A percentile compares a stretch with the other conserved stretches of the same genome.
Conservation (phyloP, 108 stramenopile species). For the Stephanodiscus triporus region DNA sequence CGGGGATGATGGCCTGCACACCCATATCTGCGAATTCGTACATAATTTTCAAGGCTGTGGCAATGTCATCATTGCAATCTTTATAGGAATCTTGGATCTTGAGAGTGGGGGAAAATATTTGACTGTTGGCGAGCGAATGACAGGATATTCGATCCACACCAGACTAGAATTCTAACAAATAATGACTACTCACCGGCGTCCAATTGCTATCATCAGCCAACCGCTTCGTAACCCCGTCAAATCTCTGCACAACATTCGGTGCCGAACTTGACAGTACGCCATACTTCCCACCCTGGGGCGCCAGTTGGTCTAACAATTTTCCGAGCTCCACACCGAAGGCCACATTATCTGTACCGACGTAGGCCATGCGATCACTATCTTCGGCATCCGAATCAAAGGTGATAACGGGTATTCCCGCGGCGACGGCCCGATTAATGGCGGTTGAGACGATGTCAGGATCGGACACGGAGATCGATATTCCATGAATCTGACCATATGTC, state of each 20-base stretch:
- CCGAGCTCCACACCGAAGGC: constrained; percentile 39
- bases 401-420: constrained; percentile 24
- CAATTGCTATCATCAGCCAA: constrained; percentile 7
- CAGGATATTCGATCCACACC: too few species aligned
- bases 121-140: too few species aligned
- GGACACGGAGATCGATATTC: constrained; percentile 10
- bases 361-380: constrained; percentile 27
- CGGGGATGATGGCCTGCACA: constrained; percentile 18
- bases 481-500: not conserved
- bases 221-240: constrained; percentile 16
- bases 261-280: constrained; percentile 8
- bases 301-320: constrained; percentile 32
- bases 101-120: too few species aligned
- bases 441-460: not conserved
- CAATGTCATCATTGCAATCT: constrained; percentile 10
- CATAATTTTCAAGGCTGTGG: constrained; percentile 12
- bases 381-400: constrained; percentile 47
- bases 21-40: constrained; percentile 10
- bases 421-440: not conserved
- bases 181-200: constrained; percentile 4
- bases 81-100: constrained; percentile 11
- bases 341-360: constrained; percentile 51
- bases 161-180: too few species aligned
- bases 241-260: constrained; percentile 15
- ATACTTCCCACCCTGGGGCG: constrained; percentile 46